Conservation (phyloP, 306 rosid genomes). For the Trifolium subterraneum region DNA sequence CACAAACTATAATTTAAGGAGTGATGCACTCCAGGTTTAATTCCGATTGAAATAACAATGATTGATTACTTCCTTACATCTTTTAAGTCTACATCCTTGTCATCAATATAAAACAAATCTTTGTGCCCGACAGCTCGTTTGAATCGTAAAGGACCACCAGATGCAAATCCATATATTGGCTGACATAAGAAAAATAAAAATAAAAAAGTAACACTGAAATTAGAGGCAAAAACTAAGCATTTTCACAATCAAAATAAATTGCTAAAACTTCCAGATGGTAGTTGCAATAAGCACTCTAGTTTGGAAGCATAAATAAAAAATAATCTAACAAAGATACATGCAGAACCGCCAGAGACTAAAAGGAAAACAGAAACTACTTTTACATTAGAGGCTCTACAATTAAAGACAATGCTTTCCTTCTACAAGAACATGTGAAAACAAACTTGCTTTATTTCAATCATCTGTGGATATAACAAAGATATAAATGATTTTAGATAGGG, state of each 20-base stretch:
- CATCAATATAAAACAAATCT: constrained; percentile 85
- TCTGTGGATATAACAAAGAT: no score
- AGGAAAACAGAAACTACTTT: no score
- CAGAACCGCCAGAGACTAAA: no score
- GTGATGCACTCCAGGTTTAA: constrained; percentile 25
- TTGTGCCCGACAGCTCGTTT: constrained; percentile 88
- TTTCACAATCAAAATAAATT: background rate
- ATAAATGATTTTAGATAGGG: no score
- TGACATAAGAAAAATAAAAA: constrained; percentile 41
- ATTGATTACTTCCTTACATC: constrained; percentile 60
- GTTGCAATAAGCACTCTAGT: no score
- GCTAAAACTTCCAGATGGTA: no score
- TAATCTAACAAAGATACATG: no score
- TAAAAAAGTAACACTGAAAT: constrained; percentile 5
- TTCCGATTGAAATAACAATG: constrained; percentile 35
- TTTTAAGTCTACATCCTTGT: constrained; percentile 91
- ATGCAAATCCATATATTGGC: constrained; percentile 91
- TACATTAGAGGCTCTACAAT: no score
- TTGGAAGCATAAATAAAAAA: no score
- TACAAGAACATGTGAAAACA: no score
- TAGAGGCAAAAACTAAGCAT: constrained; percentile 31
- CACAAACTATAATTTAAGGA: constrained; percentile 25
- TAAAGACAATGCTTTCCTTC: no score
- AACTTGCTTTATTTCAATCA: no score
- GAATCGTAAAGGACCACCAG: constrained; percentile 81